Base-by-base conservation (phyloP, 1,284 basidiomycete species). In the Cutaneotrichosporon daszewskae region DNA sequence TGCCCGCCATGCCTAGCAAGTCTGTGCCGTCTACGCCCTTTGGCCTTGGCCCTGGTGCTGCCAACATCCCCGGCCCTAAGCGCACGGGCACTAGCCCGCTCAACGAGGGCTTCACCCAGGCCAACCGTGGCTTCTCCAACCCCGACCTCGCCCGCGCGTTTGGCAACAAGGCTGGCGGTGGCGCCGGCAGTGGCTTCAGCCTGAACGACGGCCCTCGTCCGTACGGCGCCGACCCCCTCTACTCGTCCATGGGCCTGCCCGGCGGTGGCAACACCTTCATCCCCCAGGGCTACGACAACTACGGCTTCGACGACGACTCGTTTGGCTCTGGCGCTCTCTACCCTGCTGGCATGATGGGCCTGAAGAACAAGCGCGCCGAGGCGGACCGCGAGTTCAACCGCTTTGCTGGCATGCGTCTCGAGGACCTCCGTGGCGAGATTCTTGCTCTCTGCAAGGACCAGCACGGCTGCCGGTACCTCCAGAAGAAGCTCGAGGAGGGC, bases 401-500 rank as follows among this genome's bases (percentile, higher is more conserved):
- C 10, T 96, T 95, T 69, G 83, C 91, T 20, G 88, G 90, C 22
- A 94, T 90, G 33, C 84, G 90, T 39, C 78, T 98, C 43, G 95
- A 99, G 68, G 95, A 99, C 64, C 76, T 99, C 34, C 83, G 86
- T 57, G 94, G 94, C 51, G 89, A 97, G 71, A 92, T 98, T 56
- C 82, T 91, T 22, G 77, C 81, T 13, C 74, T 98, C 23, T 97
- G 92, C 80, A 97, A 97, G 72, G 95, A 98, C 70, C 95, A 98
- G 73, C 95, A 98, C 70, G 95, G 95, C 3, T 99, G 95, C 68
- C 83, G 95, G 28, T 99, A 96, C 68, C 75, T 98, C 45, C 95
- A 98, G 72, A 98, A 98, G 82, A 98, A 98, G 74, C 79, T 99
- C 29, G 95, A 99, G 70, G 95, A 99, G 64, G 87, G 87, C 49